Conservation (phyloP, 2,329 filamentous ascomycete genomes). For the Fusarium poae region DNA sequence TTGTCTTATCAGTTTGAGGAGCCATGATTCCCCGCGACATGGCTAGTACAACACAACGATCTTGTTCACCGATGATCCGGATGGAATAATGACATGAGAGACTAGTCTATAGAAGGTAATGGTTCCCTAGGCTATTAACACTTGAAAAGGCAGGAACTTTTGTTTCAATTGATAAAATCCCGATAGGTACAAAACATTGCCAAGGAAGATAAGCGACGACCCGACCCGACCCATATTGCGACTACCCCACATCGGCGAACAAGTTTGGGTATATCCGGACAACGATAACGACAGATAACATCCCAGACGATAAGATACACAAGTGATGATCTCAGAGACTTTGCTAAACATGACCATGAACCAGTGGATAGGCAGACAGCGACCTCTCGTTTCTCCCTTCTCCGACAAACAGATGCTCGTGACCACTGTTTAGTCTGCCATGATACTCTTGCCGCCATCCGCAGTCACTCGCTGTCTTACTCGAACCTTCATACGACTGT, state of each 20-base stretch:
- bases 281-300: not conserved
- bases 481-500: not conserved
- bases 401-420: not conserved
- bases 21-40: not conserved
- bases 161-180: not conserved
- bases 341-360: not conserved
- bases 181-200: not conserved
- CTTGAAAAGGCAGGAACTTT: not conserved
- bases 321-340: not conserved
- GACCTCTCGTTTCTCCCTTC: not conserved
- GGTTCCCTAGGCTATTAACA: not conserved
- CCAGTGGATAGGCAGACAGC: not conserved
- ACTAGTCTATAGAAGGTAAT: not conserved
- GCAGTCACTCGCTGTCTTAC: not conserved
- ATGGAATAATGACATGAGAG: too few species aligned
- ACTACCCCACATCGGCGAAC: not conserved
- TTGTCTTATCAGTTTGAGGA: not conserved
- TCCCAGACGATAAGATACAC: not conserved
- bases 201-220: conserved; percentile 1
- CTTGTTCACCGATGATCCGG: not conserved
- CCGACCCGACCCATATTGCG: not conserved
- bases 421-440: not conserved
- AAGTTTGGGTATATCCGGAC: not conserved
- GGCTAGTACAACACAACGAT: not conserved
- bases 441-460: conserved; percentile 3